A percentile compares a stretch with the other conserved stretches of the same genome.
Evolutionary conservation across 768 basidiomycete species (phyloP).

Genomic region (Russula ochroleuca): DNA sequence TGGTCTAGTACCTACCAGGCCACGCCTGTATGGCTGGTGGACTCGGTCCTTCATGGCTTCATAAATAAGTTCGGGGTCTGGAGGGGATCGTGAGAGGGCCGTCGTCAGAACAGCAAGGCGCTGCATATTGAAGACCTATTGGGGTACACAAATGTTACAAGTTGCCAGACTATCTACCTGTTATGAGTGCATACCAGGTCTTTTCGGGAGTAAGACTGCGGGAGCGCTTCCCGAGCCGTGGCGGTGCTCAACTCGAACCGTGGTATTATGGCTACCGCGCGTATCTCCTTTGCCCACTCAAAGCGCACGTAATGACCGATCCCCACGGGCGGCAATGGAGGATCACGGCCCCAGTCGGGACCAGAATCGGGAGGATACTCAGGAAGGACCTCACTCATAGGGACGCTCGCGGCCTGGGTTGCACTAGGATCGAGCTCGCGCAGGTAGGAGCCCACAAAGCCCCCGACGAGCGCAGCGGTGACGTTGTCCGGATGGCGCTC

Average conservation of each 20-base stretch:
- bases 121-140: slow-evolving; percentile 95
- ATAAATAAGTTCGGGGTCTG: slow-evolving; percentile 94
- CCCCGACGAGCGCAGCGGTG: slow-evolving; percentile 93
- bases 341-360: slow-evolving; percentile 84
- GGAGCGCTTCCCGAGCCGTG: slow-evolving; percentile 87
- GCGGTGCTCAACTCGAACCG: slow-evolving; percentile 96
- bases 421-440: slow-evolving; percentile 82
- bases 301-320: slow-evolving; percentile 95
- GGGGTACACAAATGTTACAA: slow-evolving; percentile 9
- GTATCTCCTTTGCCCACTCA: slow-evolving; percentile 77
- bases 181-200: slow-evolving; percentile 60
- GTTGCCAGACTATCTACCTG: background rate
- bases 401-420: slow-evolving; percentile 80
- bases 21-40: slow-evolving; percentile 93
- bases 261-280: slow-evolving; percentile 91
- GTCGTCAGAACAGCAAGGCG: slow-evolving; percentile 94
- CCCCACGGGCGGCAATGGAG: slow-evolving; percentile 80
- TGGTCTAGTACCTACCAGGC: slow-evolving; percentile 52
- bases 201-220: slow-evolving; percentile 75
- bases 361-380: slow-evolving; percentile 94
- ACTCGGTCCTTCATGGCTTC: slow-evolving; percentile 99
- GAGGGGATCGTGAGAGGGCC: slow-evolving; percentile 83
- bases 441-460: slow-evolving; percentile 95
- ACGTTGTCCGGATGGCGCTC: slow-evolving; percentile 99
- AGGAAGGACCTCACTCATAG: slow-evolving; percentile 91